Conservation (phyloP, 2,329 filamentous ascomycete genomes). For the Colletotrichum lentis region DNA sequence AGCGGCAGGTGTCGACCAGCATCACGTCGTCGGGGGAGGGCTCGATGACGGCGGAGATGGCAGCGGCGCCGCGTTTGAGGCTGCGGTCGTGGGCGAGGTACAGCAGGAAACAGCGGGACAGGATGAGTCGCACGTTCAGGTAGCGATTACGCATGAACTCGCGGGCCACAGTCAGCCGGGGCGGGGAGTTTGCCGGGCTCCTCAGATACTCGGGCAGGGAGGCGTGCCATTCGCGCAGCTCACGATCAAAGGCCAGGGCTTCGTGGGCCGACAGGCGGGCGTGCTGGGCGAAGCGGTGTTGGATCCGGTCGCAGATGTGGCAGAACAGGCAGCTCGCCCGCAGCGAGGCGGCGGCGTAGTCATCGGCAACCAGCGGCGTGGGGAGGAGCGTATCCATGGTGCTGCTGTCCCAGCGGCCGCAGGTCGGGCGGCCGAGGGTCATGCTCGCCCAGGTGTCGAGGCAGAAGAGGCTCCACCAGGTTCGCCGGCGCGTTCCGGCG, state of each 20-base stretch:
- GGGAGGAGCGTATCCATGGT: conserved; percentile 46
- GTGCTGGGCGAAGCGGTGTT: conserved; percentile 45
- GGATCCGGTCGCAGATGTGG: conserved; percentile 44
- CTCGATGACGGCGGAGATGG: conserved; percentile 22
- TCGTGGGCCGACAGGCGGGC: conserved; percentile 42
- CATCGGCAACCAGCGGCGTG: conserved; percentile 38
- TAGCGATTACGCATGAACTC: conserved; percentile 46
- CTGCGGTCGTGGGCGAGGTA: conserved; percentile 41
- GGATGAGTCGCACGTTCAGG: conserved; percentile 43
- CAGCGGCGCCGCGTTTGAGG: conserved; percentile 24
- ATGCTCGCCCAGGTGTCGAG: conserved; percentile 54
- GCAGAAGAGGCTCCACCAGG: conserved; percentile 56
- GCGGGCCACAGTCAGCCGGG: conserved; percentile 42
- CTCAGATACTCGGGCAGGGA: conserved; percentile 40
- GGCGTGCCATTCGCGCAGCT: conserved; percentile 43
- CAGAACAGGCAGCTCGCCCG: conserved; percentile 44
- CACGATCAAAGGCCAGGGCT: conserved; percentile 42
- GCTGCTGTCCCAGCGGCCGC: conserved; percentile 44
- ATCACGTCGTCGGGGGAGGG: conserved; percentile 39
- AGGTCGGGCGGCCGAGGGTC: conserved; percentile 51
- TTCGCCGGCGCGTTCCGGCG: conserved; percentile 49
- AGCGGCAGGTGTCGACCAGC: conserved; percentile 42
- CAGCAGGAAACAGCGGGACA: conserved; percentile 41
- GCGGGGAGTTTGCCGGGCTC: conserved; percentile 41
- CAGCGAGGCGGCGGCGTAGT: conserved; percentile 42